Evolutionary conservation across 176 grass and related monocot genomes (phyloP), one percentile per base, ranked within the genome.

Genomic region (Cenchrus fungigraminus): DNA sequence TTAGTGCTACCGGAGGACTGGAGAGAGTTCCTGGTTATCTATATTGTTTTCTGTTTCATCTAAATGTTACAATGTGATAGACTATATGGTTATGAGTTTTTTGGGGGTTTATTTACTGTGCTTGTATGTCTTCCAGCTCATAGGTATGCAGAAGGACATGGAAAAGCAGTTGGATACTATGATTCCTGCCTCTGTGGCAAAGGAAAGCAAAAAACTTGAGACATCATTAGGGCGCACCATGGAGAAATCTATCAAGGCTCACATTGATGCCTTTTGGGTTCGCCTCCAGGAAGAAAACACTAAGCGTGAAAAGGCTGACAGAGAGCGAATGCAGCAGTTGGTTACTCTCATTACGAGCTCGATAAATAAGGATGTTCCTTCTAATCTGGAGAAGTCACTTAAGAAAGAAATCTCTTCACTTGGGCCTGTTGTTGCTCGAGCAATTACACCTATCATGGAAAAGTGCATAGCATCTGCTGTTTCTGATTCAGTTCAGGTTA

Each of bases 181-280:
- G 20, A 79, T 94, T 58, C 70, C 57, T 82, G 59, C 79, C 73
- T 84, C 91, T 81, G 77, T 99, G 55, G 84, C 92, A 17, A 99
- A 94, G 82, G 97, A 99, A 96, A 88, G 93, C 66, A 99, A 96
- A 81, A 94, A 82, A 88, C 60, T 99, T 4, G 97, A 99, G 63
- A 71, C 90, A 68, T 81, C 92, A 19, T 78, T 99, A 75, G 88
- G 91, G 47, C 91, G 94, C 70, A 86, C 61, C 71, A 91, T 99
- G 90, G 97, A 99, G 71, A 99, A 99, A 80, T 84, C 88, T 34
- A 56, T 96, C 82, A 99, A 99, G 71, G 88, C 86, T 80, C 92
- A 92, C 63, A 70, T 83, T 46, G 97, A 99, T 79, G 88, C 90
- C 15, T 75, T 94, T 70, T 99, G 88, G 94, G 86, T 88, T 84